A percentile compares a stretch with the other conserved stretches of the same genome.
Conservation (phyloP, 345 rosid species). For the Citrus medica region DNA sequence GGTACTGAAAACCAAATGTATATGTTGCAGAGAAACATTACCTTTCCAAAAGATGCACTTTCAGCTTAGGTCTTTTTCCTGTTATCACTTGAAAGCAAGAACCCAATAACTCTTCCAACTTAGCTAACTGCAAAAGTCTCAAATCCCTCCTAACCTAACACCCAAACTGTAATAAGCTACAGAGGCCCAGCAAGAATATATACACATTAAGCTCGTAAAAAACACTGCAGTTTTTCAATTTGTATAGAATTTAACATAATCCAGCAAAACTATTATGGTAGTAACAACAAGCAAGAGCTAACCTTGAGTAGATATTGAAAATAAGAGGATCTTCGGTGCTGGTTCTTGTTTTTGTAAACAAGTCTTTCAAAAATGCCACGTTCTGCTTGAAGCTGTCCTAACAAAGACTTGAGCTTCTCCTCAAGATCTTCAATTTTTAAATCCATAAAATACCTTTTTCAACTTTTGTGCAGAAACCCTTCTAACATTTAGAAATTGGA, state of each 20-base stretch:
- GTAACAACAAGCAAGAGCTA: neutral
- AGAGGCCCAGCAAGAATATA: neutral
- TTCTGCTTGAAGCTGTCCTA: conserved; percentile 54
- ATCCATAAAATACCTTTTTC: conserved; percentile 11
- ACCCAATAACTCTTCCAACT: conserved; percentile 53
- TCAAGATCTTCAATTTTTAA: conserved; percentile 37
- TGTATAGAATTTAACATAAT: neutral
- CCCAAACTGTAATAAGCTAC: neutral
- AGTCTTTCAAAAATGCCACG: conserved; percentile 66
- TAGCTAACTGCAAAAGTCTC: conserved; percentile 66
- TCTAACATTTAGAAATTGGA: neutral
- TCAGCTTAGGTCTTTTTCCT: conserved; percentile 61
- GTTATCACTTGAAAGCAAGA: conserved; percentile 69
- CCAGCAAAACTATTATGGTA: neutral
- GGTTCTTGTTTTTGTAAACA: conserved; percentile 90
- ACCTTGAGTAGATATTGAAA: conserved; percentile 89
- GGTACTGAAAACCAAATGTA: neutral
- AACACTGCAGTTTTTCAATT: neutral
- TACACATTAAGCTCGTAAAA: neutral
- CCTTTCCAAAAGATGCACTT: conserved; percentile 81
- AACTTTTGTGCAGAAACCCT: neutral
- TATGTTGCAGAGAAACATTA: conserved; percentile 10
- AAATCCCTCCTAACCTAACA: conserved; percentile 81
- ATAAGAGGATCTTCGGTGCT: conserved; percentile 84
- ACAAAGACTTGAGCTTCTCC: conserved; percentile 53